Percentiles rank a stretch among this genome's conserved stretches.
Evolutionary conservation across 2,329 filamentous ascomycete species (phyloP).

Genomic region (Bipolaris cookei): DNA sequence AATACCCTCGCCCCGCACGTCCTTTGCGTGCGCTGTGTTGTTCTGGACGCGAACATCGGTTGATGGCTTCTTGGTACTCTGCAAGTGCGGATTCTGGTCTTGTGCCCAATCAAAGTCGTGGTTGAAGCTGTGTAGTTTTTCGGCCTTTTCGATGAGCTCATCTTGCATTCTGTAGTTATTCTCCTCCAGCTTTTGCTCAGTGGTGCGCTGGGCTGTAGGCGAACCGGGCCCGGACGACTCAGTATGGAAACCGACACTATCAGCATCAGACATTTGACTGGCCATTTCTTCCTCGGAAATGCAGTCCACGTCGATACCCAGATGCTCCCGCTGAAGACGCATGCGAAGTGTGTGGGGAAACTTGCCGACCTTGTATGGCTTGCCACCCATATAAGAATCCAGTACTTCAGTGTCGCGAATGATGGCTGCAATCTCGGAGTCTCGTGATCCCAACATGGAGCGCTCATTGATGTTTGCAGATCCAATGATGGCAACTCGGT

Average conservation of each 20-base stretch:
- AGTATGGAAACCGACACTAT: constrained; percentile 67
- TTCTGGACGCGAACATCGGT: constrained; percentile 65
- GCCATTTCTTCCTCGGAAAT: constrained; percentile 57
- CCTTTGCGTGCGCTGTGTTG: constrained; percentile 69
- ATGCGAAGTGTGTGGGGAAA: constrained; percentile 93
- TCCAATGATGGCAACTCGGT: constrained; percentile 89
- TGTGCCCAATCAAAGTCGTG: constrained; percentile 72
- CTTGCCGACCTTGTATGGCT: constrained; percentile 85
- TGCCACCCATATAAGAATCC: constrained; percentile 86
- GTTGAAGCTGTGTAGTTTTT: constrained; percentile 72
- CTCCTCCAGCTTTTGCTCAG: constrained; percentile 50
- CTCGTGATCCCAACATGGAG: constrained; percentile 88
- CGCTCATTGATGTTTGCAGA: constrained; percentile 99
- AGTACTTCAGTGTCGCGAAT: constrained; percentile 94
- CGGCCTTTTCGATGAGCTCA: constrained; percentile 62
- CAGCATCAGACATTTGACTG: constrained; percentile 57
- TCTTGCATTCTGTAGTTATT: constrained; percentile 57
- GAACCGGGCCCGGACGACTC: constrained; percentile 45
- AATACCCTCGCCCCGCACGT: constrained; percentile 77
- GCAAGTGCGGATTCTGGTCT: constrained; percentile 63
- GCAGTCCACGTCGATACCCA: constrained; percentile 93
- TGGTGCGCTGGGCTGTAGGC: constrained; percentile 42
- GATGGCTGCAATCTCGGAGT: constrained; percentile 89
- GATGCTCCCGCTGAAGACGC: constrained; percentile 93
- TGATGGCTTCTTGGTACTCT: constrained; percentile 61